Evolutionary conservation across 2,329 filamentous ascomycete genomes (phyloP).

Genomic region (Colletotrichum phormii): DNA sequence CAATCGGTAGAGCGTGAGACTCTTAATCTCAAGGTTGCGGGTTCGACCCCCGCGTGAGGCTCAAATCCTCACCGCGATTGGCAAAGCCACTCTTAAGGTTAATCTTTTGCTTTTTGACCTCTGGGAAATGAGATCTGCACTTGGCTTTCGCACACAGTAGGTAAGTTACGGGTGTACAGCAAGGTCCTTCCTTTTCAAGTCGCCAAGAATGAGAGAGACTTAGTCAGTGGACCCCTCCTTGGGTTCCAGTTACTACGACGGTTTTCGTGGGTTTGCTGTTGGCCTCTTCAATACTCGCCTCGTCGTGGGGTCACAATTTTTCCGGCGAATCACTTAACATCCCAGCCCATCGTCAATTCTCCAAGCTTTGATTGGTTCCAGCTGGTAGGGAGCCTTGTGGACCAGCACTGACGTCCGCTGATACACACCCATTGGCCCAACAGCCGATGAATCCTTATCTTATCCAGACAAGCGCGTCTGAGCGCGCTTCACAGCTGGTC

Average conservation of each 20-base stretch:
- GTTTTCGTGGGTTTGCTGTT: not conserved
- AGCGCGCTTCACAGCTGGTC: not conserved
- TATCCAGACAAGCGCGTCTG: slow-evolving; percentile 4
- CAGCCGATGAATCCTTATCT: not conserved
- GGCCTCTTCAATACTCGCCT: not conserved
- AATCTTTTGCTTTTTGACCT: not conserved
- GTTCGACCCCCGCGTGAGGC: slow-evolving; percentile 43
- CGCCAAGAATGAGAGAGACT: not conserved
- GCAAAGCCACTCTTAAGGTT: not conserved
- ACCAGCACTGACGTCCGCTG: not conserved
- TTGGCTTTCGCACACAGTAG: no score
- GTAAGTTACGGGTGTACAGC: no score
- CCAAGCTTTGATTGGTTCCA: not conserved
- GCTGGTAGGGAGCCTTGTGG: not conserved
- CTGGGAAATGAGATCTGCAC: not conserved
- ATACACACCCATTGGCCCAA: not conserved
- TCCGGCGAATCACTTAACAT: not conserved
- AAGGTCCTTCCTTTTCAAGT: no score
- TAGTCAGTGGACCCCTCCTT: not conserved
- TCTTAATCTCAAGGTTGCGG: slow-evolving; percentile 58
- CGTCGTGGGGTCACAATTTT: not conserved
- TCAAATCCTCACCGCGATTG: slow-evolving; percentile 38
- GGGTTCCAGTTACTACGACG: not conserved
- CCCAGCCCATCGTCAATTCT: not conserved
- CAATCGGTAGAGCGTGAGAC: slow-evolving; percentile 81